phyloP scores from a whole-genome alignment of 208 protist genomes.

The Trichomonas vaginalis region DNA sequence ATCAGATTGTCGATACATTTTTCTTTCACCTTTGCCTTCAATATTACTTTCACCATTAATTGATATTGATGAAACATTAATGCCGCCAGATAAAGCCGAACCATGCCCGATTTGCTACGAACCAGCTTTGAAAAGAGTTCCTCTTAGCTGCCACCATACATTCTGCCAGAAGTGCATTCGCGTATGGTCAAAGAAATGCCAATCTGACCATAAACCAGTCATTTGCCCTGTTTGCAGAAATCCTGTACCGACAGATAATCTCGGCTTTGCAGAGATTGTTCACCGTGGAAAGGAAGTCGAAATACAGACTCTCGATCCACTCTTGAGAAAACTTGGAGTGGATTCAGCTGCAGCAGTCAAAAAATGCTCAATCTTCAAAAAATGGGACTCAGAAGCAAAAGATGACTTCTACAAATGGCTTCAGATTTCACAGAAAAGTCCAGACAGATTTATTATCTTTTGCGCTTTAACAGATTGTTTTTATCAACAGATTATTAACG shows the following conservation, averaged over 20 bases:
- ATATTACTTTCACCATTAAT: neutral
- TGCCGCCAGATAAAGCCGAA: neutral
- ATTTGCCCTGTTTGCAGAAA: neutral
- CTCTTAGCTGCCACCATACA: neutral
- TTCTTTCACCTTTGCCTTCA: neutral
- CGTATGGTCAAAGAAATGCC: neutral
- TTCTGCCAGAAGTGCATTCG: neutral
- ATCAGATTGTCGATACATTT: neutral
- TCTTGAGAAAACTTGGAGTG: neutral
- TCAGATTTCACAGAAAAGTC: neutral
- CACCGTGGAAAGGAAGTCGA: neutral
- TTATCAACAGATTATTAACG: neutral
- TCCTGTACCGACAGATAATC: neutral
- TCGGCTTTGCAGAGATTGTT: neutral
- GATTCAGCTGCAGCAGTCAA: neutral
- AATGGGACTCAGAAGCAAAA: neutral
- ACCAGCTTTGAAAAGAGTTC: neutral
- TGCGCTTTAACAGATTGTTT: neutral
- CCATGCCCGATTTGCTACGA: neutral
- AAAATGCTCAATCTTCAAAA: neutral
- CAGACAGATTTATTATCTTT: neutral
- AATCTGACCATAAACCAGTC: neutral
- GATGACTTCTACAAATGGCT: neutral
- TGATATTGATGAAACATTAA: neutral
- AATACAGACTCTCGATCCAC: neutral